Conservation (phyloP, 306 rosid genomes). For the Cajanus cajan region DNA sequence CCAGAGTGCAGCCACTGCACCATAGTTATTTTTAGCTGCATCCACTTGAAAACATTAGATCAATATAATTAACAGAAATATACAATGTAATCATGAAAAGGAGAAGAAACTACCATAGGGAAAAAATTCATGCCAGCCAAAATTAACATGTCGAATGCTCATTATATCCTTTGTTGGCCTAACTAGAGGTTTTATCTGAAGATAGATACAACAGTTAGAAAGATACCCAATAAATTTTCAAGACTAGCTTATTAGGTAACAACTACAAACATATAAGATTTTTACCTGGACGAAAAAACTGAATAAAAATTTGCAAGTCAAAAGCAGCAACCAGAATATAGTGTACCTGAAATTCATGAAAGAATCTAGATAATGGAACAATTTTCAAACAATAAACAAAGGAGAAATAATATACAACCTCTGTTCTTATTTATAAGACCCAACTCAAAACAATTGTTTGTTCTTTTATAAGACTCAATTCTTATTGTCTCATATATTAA, state of each 20-base stretch:
- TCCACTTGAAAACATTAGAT: slow-evolving; percentile 31
- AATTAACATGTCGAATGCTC: slow-evolving; percentile 65
- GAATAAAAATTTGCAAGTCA: slow-evolving; percentile 69
- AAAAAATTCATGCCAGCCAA: slow-evolving; percentile 90
- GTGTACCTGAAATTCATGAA: slow-evolving; percentile 75
- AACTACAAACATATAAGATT: slow-evolving; percentile 1
- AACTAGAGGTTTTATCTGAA: slow-evolving; percentile 87
- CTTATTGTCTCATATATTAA: too few species aligned
- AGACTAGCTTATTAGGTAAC: slow-evolving; percentile 4
- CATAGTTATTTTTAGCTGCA: slow-evolving; percentile 73
- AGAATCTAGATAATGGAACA: slow-evolving; percentile 29
- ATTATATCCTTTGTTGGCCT: slow-evolving; percentile 86
- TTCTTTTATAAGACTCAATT: too few species aligned
- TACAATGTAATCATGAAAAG: slow-evolving; percentile 14
- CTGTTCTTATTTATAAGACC: too few species aligned
- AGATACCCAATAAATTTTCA: slow-evolving; percentile 28
- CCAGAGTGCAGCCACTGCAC: slow-evolving; percentile 84
- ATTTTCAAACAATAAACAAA: slow-evolving; percentile 22
- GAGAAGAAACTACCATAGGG: slow-evolving; percentile 62
- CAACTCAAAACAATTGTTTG: too few species aligned
- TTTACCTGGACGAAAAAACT: slow-evolving; percentile 84
- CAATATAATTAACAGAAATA: slow-evolving; percentile 13
- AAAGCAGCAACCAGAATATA: slow-evolving; percentile 82
- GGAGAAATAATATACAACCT: slow-evolving; percentile 6
- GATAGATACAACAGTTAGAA: slow-evolving; percentile 26